Base-by-base conservation (phyloP, 116 monocot genomes). In the Dioscorea cayenensis region DNA sequence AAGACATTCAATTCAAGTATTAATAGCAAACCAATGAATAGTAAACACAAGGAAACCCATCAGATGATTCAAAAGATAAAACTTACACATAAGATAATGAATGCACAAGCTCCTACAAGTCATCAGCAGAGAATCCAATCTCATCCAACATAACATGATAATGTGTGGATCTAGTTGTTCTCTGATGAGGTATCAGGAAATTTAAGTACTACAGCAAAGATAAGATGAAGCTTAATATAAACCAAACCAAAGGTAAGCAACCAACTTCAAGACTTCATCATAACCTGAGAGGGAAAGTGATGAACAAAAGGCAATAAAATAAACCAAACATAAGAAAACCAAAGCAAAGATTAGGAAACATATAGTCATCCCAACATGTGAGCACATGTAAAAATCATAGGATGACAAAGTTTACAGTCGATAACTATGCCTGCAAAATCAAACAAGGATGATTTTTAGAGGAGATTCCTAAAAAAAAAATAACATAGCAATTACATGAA, bases 21-120 rank as follows among this genome's bases (percentile, higher is more conserved):
- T 59, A 19, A 19, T 9, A 3, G 58, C 13, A 59, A 19, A 59
- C 5, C 20, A 20, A 6, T 59, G 16, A 59, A 59, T 59, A 5
- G 17, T 19, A 14, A 19, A 14, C 23, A 3, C 21, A 62, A 16
- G 29, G 28, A 14, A 28, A 36, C 65, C 52, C 36, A 25, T 18
- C 1, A 18, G 9, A 29, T 19, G 6, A 43, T 37, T 19, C 6
- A 71, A 36, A 49, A 1, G 51, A 63, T 16, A 63, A 28, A 64
- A 70, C 95, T 78, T 92, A 95, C 95, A 95, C 95, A 79, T 95
- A 95, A 19, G 95, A 95, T 2, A 95, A 80, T 0, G 95, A 89
- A 49, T 92, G 92, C 10, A 95, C 89, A 37, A 95, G 80, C 48
- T 95, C 95, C 70, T 95, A 92, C 9, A 95, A 66, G 48, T 85